Evolutionary conservation across 192 early-diverging fungal species (phyloP), one percentile per base, ranked within the genome.

Genomic region (Coemansia sp.): DNA sequence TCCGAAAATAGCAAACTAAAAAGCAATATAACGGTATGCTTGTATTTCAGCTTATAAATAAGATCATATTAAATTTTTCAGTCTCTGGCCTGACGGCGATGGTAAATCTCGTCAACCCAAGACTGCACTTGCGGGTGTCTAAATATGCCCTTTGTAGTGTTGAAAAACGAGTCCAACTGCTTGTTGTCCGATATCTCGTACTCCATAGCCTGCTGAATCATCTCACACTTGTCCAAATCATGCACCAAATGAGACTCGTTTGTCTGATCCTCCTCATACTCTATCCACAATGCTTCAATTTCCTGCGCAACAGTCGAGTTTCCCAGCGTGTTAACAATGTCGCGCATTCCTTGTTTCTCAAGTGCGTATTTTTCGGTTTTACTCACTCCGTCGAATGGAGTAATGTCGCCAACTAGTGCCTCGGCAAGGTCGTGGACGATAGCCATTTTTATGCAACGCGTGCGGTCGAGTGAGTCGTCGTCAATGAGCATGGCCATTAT

Each of bases 181-280:
- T 84, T 85, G 5, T 74, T 62, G 42, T 89, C 86, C 11, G 81
- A 92, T 83, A 82, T 69, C 49, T 97, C 95, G 66, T 97, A 97
- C 69, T 96, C 94, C 26, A 90, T 64, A 3, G 93, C 94, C 75
- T 95, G 93, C 48, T 93, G 82, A 61, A 94, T 91, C 93, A 97
- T 93, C 75, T 97, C 95, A 86, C 94, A 97, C 72, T 97, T 97
- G 76, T 97, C 95, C 66, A 97, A 71, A 69, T 97, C 93, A 48
- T 95, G 93, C 38, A 94, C 92, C 25, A 94, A 64, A 11, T 85
- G 67, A 0, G 95, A 92, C 62, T 97, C 95, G 1, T 68, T 65
- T 2, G 92, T 92, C 17, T 55, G 50, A 6, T 76, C 84, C 7
- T 88, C 83, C 68, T 97, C 95, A 62, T 94, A 97, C 62, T 97